Evolutionary conservation across 1,284 basidiomycete genomes (phyloP).

Genomic region (Rhizopogon parksii): DNA sequence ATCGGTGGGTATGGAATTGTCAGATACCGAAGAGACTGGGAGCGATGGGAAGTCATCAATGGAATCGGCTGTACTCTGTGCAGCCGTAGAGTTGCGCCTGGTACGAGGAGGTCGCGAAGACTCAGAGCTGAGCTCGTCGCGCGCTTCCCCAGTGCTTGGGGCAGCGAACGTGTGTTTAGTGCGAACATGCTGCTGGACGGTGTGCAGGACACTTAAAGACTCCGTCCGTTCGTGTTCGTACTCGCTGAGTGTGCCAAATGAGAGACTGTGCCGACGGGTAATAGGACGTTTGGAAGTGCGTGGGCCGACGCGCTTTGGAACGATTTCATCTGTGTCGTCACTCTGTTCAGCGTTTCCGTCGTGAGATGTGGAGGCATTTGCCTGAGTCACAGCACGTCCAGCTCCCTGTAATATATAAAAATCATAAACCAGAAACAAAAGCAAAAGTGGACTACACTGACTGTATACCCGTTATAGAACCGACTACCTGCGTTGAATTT

Average conservation of each 20-base stretch:
- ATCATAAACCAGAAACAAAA: constrained; percentile 5
- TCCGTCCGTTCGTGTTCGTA: constrained; percentile 32
- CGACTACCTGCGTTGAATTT: constrained; percentile 64
- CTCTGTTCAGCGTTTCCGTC: constrained; percentile 38
- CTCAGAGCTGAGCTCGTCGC: constrained; percentile 15
- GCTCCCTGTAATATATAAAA: constrained; percentile 38
- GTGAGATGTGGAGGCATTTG: constrained; percentile 48
- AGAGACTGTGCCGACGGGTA: constrained; percentile 54
- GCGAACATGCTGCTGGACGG: constrained; percentile 53
- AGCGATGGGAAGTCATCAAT: constrained; percentile 13
- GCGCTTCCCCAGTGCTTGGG: constrained; percentile 17
- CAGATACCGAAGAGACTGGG: constrained; percentile 9
- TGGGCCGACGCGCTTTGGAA: constrained; percentile 28
- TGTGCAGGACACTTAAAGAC: constrained; percentile 47
- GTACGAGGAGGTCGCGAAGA: constrained; percentile 14
- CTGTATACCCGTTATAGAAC: constrained; percentile 56
- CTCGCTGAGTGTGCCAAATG: constrained; percentile 27
- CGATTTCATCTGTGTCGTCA: constrained; percentile 54
- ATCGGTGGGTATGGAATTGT: constrained; percentile 14
- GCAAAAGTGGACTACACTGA: constrained; percentile 22
- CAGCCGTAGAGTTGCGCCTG: constrained; percentile 43
- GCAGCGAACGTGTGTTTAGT: constrained; percentile 47
- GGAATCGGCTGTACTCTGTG: constrained; percentile 12
- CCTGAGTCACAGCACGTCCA: constrained; percentile 64
- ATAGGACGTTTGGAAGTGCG: constrained; percentile 32